Percentiles rank a stretch among this genome's conserved stretches.
Conservation (phyloP, 2,329 filamentous ascomycete genomes). For the Diplodia intermedia region DNA sequence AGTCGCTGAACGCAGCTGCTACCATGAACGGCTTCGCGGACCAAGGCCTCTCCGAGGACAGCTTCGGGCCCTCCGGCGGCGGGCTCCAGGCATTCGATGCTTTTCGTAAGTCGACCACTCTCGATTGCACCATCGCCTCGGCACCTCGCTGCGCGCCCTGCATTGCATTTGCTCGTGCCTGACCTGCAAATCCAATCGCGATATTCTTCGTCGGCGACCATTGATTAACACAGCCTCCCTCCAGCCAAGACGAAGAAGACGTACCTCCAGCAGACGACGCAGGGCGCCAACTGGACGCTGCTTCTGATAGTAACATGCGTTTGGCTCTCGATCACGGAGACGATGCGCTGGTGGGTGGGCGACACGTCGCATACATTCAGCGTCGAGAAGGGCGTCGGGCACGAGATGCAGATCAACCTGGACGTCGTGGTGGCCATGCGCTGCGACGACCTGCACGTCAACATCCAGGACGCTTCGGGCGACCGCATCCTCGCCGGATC, state of each 20-base stretch:
- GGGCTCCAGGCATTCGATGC: constrained; percentile 85
- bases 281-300: constrained; percentile 93
- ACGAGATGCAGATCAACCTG: constrained; percentile 90
- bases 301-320: constrained; percentile 77
- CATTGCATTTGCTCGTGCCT: neutral
- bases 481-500: constrained; percentile 87
- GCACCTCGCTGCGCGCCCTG: constrained; percentile 8
- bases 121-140: constrained; percentile 13
- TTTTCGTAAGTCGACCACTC: constrained; percentile 73
- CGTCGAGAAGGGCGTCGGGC: constrained; percentile 89
- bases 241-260: constrained; percentile 94
- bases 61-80: constrained; percentile 71
- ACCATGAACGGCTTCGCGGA: constrained; percentile 78
- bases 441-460: constrained; percentile 88
- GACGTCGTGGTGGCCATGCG: constrained; percentile 91
- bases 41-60: constrained; percentile 75
- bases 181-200: neutral
- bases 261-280: constrained; percentile 82
- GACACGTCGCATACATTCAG: constrained; percentile 87
- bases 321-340: constrained; percentile 78
- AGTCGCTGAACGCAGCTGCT: constrained; percentile 15
- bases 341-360: constrained; percentile 82
- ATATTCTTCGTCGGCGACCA: neutral
- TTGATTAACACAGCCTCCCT: constrained; percentile 17
- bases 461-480: constrained; percentile 94